These are phyloP conservation scores for Chlamydomonas sp. DNA, from an alignment of 139 green algal genomes.

Conservation along the genomic window DNA sequence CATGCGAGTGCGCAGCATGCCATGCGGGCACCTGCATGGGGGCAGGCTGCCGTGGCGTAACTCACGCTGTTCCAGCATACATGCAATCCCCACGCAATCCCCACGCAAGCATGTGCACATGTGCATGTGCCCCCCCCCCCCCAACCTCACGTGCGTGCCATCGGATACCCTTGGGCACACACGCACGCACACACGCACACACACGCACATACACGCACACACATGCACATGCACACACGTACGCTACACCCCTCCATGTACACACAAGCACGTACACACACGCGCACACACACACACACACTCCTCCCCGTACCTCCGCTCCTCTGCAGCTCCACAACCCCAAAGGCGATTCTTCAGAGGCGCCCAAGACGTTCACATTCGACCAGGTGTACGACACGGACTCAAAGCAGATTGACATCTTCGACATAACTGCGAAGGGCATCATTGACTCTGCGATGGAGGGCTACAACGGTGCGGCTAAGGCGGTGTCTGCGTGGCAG, in stretches of 20 bases:
- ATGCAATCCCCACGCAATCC: no score
- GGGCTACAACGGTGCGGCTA: conserved; percentile 66
- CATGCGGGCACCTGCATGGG: neutral
- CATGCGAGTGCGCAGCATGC: neutral
- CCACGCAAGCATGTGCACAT: no score
- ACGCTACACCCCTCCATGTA: neutral
- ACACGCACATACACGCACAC: neutral
- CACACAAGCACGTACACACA: neutral
- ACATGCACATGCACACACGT: neutral
- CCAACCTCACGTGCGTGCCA: neutral
- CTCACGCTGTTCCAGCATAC: no score
- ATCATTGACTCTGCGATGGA: conserved; percentile 65
- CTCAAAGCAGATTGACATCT: conserved; percentile 53
- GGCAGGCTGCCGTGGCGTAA: neutral
- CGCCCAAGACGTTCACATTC: conserved; percentile 62
- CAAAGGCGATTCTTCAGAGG: conserved; percentile 40
- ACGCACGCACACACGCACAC: neutral
- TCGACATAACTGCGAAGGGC: conserved; percentile 53
- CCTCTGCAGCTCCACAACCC: conserved; percentile 48
- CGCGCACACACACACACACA: neutral
- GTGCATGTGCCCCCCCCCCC: neutral
- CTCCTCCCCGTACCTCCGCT: neutral
- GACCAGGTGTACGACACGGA: conserved; percentile 69
- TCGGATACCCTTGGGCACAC: no score
- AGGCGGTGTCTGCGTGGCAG: neutral